phyloP scores from a whole-genome alignment of 2,329 filamentous ascomycete species.

The Cordyceps pruinosa region DNA sequence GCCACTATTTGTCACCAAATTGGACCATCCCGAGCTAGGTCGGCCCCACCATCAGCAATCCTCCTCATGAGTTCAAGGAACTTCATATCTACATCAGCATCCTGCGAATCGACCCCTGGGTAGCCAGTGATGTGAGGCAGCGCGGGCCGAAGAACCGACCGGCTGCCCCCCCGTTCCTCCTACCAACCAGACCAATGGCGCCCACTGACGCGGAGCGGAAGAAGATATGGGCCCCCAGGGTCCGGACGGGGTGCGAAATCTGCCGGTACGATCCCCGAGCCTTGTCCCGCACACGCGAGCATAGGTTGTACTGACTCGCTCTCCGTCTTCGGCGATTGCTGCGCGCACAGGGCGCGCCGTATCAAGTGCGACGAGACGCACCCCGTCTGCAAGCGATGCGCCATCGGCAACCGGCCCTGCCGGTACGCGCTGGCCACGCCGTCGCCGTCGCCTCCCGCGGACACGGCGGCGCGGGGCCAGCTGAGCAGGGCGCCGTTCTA shows the following conservation, averaged over 20 bases:
- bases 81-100: no score
- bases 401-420: neutral
- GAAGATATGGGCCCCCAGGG: neutral
- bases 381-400: neutral
- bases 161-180: no score
- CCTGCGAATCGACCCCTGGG: no score
- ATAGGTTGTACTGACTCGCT: neutral
- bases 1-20: no score
- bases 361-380: conserved; percentile 7
- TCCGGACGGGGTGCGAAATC: neutral
- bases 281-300: neutral
- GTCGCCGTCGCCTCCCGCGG: neutral
- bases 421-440: neutral
- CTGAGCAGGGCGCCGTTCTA: neutral
- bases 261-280: neutral
- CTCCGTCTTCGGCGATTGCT: no score
- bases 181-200: neutral
- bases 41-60: no score
- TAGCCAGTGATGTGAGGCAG: no score
- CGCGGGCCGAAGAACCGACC: no score
- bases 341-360: neutral
- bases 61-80: no score
- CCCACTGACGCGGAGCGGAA: neutral
- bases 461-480: neutral
- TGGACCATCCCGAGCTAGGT: no score